Percentiles rank a stretch among this genome's conserved stretches.
These are phyloP conservation scores for Talaromyces liani DNA, from an alignment of 495 filamentous ascomycete species.

Conservation along the genomic window DNA sequence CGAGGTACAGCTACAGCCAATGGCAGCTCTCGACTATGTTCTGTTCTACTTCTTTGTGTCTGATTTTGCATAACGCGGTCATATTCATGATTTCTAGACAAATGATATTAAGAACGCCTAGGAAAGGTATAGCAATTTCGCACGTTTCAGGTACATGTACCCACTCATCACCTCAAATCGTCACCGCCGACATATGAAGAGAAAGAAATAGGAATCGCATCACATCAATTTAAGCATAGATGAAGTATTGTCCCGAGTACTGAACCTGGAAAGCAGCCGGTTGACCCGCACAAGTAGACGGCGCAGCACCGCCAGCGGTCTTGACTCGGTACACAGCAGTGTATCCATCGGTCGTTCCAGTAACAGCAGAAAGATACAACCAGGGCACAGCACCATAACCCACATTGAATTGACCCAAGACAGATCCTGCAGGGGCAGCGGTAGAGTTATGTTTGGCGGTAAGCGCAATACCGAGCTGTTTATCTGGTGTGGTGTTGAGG, in stretches of 20 bases:
- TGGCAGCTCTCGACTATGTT: not conserved
- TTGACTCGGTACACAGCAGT: conserved; percentile 78
- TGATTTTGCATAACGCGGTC: not conserved
- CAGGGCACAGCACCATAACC: conserved; percentile 55
- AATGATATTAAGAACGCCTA: not conserved
- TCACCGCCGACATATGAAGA: not conserved
- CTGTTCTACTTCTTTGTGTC: not conserved
- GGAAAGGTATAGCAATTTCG: not conserved
- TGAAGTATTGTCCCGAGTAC: conserved; percentile 75
- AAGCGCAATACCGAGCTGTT: conserved; percentile 53
- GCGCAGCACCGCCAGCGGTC: conserved; percentile 76
- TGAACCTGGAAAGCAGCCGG: conserved; percentile 56
- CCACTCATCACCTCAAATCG: not conserved
- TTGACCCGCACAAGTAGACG: conserved; percentile 64
- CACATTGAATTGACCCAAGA: conserved; percentile 41
- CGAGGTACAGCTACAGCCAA: not conserved
- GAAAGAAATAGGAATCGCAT: not conserved
- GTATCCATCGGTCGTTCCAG: conserved; percentile 51
- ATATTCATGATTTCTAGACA: not conserved
- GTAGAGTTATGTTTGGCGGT: conserved; percentile 49
- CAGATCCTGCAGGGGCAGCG: conserved; percentile 51
- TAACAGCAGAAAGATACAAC: conserved; percentile 41
- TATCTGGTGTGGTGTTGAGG: conserved; percentile 46
- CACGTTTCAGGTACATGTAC: not conserved
- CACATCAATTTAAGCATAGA: conserved; percentile 23